Base-by-base conservation (phyloP, 1,284 basidiomycete species). In the Ceratorhiza oryzae-sativae region DNA sequence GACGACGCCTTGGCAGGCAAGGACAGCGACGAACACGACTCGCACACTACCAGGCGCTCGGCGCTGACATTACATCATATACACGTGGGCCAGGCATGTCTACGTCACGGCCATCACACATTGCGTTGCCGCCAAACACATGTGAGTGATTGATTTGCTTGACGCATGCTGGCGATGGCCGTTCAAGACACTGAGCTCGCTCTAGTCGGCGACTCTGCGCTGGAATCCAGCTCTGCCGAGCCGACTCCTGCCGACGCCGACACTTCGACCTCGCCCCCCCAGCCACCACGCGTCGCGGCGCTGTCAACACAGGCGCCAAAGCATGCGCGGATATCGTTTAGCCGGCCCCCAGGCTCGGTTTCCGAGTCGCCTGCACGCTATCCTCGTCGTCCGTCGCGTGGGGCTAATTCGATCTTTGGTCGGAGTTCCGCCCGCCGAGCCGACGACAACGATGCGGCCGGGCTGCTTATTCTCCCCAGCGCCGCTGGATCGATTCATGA, bases 381-480 rank as follows among this genome's bases (percentile, higher is more conserved):
- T 15, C 45, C 6, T 18, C 72, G 72, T 51, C 39, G 48, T 39
- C 65, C 63, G 46, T 67, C 55, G 73, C 32, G 78, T 79, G 51
- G 77, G 72, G 74, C 62, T 77, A 74, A 75, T 79, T 3, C 79
- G 73, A 74, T 65, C 74, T 59, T 53, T 68, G 46, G 55, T 25
- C 55, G 72, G 48, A 71, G 65, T 59, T 58, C 71, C 25, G 49
- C 62, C 45, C 58, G 70, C 51, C 46, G 51, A 42, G 39, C 46
- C 41, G 45, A 56, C 20, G 49, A 71, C 72, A 49, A 49, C 25
- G 58, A 67, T 59, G 56, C 65, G 41, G 61, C 48, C 30, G 34
- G 67, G 41, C 34, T 65, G 32, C 55, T 41, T 12, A 71, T 68
- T 39, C 61, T 32, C 42, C 36, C 41, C 56, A 46, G 61, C 56